Base-by-base conservation (phyloP, 805 yeast genomes). In the Nakazawaea anatomiae region DNA sequence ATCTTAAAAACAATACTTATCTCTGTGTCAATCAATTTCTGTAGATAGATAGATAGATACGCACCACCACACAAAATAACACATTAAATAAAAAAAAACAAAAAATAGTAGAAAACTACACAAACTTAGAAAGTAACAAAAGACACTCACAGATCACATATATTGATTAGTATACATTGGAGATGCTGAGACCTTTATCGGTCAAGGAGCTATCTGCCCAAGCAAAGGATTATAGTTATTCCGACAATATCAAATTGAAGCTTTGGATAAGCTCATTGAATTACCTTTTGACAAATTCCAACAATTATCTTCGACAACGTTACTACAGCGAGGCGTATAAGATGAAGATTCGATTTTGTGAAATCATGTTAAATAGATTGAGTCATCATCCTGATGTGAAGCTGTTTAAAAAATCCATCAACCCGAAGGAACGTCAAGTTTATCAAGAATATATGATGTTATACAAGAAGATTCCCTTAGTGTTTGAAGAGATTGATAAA, bases 291-390 rank as follows among this genome's bases (percentile, higher is more conserved):
- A 72, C 68, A 61, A 83, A 61, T 66, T 80, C 82, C 0, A 66
- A 68, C 32, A 63, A 74, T 25, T 80, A 73, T 61, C 69, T 69
- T 18, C 61, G 64, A 25, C 77, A 73, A 42, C 67, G 70, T 12
- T 69, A 75, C 31, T 59, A 67, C 41, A 74, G 72, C 41, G 77
- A 76, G 52, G 79, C 88, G 0, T 85, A 76, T 58, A 63, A 80
- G 32, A 65, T 81, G 50, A 82, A 82, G 58, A 66, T 77, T 43
- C 65, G 90, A 51, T 83, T 79, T 56, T 74, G 83, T 27, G 87
- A 85, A 53, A 67, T 82, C 45, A 68, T 80, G 34, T 71, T 76
- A 48, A 75, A 77, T 62, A 67, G 67, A 46, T 58, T 82, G 42
- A 71, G 72, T 14, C 62, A 53, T 5, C 82, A 79, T 53, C 80